Base-by-base conservation (phyloP, 2,329 filamentous ascomycete species). In the Penicillium olsonii region DNA sequence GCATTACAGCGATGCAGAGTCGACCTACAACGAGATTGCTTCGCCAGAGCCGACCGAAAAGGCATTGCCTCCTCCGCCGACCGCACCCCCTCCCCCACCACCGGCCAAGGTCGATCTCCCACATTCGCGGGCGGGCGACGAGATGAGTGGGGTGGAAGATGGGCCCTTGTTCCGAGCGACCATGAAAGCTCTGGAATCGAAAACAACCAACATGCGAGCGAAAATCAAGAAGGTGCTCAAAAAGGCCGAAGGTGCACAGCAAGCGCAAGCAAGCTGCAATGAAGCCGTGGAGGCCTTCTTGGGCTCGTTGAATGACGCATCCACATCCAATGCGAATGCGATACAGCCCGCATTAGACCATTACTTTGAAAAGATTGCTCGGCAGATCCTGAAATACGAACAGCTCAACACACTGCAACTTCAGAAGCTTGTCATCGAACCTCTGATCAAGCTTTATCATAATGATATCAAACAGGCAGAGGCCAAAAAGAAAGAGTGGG, bases 401-500 rank as follows among this genome's bases (percentile, higher is more conserved):
- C 85, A 85, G 54, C 84, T 88, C 56, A 97, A 96, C 66, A 85
- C 89, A 1, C 63, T 76, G 33, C 92, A 96, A 62, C 79, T 99
- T 27, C 92, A 96, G 64, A 92, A 85, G 66, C 87, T 95, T 45
- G 92, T 99, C 64, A 96, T 99, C 58, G 94, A 99, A 37, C 95
- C 95, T 1, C 82, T 99, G 59, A 86, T 83, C 57, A 95, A 90
- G 71, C 77, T 99, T 12, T 99, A 99, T 71, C 90, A 90, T 53
- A 81, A 92, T 56, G 95, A 99, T 64, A 97, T 99, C 75, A 99
- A 99, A 71, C 91, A 96, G 70, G 95, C 92, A 20, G 94, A 99
- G 66, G 81, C 88, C 34, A 99, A 99, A 76, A 95, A 94, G 73
- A 90, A 94, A 58, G 94, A 97, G 61, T 99, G 99, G 62, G 94